Evolutionary conservation across 179 eudicot species (phyloP).

Genomic region (Beta macrorhiza): DNA sequence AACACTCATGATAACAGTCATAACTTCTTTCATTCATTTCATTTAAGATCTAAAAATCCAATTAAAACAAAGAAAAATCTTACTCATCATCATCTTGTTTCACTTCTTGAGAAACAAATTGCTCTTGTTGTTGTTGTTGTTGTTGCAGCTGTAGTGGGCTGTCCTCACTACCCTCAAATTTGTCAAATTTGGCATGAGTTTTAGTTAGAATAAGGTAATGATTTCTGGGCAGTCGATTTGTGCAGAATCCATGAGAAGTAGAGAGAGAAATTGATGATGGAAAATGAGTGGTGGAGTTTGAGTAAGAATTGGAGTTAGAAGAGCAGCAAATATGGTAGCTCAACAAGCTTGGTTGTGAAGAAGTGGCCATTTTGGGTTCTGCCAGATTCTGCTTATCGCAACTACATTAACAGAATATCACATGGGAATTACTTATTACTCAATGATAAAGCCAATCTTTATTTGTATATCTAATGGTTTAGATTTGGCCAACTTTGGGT

Average conservation of each 20-base stretch:
- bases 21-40: no score
- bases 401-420: not conserved
- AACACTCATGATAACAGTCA: no score
- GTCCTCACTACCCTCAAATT: constrained; percentile 50
- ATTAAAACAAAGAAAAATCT: not conserved
- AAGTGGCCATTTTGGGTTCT: constrained; percentile 31
- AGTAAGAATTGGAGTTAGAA: constrained; percentile 27
- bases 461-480: no score
- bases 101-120: constrained; percentile 16
- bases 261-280: constrained; percentile 32
- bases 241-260: constrained; percentile 29
- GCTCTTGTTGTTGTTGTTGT: constrained; percentile 1
- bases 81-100: constrained; percentile 80
- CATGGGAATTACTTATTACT: no score
- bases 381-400: constrained; percentile 19
- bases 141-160: constrained; percentile 26
- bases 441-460: no score
- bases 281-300: constrained; percentile 35
- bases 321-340: constrained; percentile 13
- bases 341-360: constrained; percentile 37
- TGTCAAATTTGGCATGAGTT: constrained; percentile 66
- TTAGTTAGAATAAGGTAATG: constrained; percentile 28
- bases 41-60: not conserved
- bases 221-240: constrained; percentile 37
- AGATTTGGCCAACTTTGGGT: no score